These are phyloP conservation scores for Pseudogymnoascus sp. DNA, from an alignment of 2,329 filamentous ascomycete genomes.

Conservation along the genomic window DNA sequence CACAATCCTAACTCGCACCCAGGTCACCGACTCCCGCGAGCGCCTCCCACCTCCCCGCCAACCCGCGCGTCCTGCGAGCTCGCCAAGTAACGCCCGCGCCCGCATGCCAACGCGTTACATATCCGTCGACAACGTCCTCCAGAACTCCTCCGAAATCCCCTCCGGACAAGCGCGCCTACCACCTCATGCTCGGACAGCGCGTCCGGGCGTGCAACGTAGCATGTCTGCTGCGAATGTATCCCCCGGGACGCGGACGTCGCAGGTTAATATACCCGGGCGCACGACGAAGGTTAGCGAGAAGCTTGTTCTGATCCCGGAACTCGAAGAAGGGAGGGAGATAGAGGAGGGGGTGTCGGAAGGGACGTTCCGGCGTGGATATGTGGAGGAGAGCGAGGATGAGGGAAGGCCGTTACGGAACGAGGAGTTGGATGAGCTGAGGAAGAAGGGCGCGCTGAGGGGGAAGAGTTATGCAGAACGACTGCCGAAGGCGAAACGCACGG, in stretches of 20 bases:
- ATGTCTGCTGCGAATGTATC: constrained; percentile 36
- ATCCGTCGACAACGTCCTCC: constrained; percentile 88
- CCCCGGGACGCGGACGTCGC: constrained; percentile 35
- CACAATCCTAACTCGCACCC: constrained; percentile 20
- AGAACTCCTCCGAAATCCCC: constrained; percentile 89
- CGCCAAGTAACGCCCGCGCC: constrained; percentile 28
- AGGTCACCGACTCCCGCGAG: constrained; percentile 56
- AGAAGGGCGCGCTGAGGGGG: constrained; percentile 55
- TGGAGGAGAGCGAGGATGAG: constrained; percentile 47
- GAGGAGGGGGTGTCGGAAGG: constrained; percentile 53
- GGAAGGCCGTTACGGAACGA: constrained; percentile 62
- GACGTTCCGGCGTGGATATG: constrained; percentile 40
- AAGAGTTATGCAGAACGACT: constrained; percentile 94
- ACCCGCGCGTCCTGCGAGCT: constrained; percentile 28
- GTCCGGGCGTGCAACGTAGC: constrained; percentile 42
- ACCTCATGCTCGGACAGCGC: constrained; percentile 41
- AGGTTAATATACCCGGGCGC: constrained; percentile 65
- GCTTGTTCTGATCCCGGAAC: constrained; percentile 87
- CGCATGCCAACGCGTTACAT: constrained; percentile 64
- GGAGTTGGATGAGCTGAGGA: constrained; percentile 58
- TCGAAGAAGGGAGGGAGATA: constrained; percentile 54
- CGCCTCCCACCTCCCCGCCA: constrained; percentile 33
- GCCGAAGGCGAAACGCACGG: constrained; percentile 78
- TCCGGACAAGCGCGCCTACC: constrained; percentile 82
- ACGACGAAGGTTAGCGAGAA: constrained; percentile 96